phyloP scores from a whole-genome alignment of 2,329 filamentous ascomycete species.

The Pseudogymnoascus sp. region DNA sequence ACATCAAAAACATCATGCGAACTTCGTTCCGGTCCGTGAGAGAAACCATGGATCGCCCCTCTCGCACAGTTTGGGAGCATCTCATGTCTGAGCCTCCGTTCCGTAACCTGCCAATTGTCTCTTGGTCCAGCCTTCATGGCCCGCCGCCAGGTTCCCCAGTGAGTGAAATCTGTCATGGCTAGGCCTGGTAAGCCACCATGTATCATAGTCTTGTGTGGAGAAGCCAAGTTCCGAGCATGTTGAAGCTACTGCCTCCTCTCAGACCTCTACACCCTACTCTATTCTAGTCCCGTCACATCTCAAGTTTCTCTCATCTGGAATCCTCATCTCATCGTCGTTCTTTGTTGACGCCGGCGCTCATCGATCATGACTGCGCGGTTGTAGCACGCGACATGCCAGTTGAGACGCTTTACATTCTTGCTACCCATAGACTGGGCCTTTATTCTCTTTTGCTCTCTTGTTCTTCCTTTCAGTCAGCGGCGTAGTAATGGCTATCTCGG shows the following conservation, averaged over 20 bases:
- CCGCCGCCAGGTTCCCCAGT: neutral
- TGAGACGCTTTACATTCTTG: conserved; percentile 15
- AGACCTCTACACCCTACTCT: neutral
- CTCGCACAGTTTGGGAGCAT: neutral
- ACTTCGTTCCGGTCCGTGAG: neutral
- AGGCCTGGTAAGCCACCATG: conserved; percentile 6
- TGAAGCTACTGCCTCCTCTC: neutral
- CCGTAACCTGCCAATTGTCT: conserved; percentile 4
- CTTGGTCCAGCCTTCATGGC: neutral
- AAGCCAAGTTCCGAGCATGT: neutral
- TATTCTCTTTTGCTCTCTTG: conserved; percentile 20
- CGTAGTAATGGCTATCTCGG: conserved; percentile 25
- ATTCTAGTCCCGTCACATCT: neutral
- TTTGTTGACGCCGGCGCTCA: conserved; percentile 19
- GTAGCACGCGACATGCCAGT: conserved; percentile 19
- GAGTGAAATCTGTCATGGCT: neutral
- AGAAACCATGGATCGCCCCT: conserved; percentile 7
- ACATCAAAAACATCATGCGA: neutral
- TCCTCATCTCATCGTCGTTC: conserved; percentile 15
- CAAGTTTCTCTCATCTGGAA: neutral
- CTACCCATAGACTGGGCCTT: conserved; percentile 28
- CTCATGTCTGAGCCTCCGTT: conserved; percentile 4
- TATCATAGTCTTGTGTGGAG: conserved; percentile 10
- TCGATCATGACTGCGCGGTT: conserved; percentile 20
- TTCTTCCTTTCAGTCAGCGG: conserved; percentile 15